Evolutionary conservation across 2,329 filamentous ascomycete species (phyloP), one percentile per base, ranked within the genome.

Genomic region (Fusarium papillatum): DNA sequence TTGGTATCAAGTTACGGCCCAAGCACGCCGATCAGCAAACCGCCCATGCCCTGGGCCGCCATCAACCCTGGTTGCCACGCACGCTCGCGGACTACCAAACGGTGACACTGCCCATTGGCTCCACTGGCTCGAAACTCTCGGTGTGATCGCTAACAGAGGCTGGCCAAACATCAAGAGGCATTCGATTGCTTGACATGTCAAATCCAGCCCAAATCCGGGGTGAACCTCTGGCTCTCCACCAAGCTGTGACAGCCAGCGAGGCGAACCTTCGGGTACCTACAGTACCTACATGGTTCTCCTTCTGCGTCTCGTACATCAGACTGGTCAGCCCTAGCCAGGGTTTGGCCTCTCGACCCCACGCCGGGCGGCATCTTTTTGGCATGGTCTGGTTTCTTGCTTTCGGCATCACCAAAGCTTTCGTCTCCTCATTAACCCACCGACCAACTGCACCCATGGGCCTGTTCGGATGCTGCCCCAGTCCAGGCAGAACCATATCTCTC

Each of bases 151-250:
- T 64, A 70, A 66, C 66, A 66, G 53, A 69, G 64, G 38, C 34
- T 43, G 59, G 60, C 67, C 68, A 76, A 62, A 66, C 65, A 63
- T 70, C 72, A 70, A 67, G 55, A 67, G 59, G 57, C 66, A 69
- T 59, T 59, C 24, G 31, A 31, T 55, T 61, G 34, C 59, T 68
- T 72, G 61, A 66, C 64, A 73, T 68, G 55, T 75, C 76, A 62
- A 76, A 65, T 70, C 65, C 66, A 71, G 57, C 67, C 70, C 61
- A 71, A 79, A 79, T 79, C 77, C 39, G 77, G 77, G 77, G 74
- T 78, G 76, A 69, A 71, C 63, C 50, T 66, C 59, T 63, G 48
- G 68, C 74, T 78, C 74, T 74, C 77, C 77, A 76, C 76, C 69
- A 72, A 77, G 60, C 71, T 79, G 77, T 69, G 74, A 79, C 77